Percentiles rank a stretch among this genome's conserved stretches.
These are phyloP conservation scores for Benincasa hispida DNA, from an alignment of 306 rosid genomes.

Conservation along the genomic window DNA sequence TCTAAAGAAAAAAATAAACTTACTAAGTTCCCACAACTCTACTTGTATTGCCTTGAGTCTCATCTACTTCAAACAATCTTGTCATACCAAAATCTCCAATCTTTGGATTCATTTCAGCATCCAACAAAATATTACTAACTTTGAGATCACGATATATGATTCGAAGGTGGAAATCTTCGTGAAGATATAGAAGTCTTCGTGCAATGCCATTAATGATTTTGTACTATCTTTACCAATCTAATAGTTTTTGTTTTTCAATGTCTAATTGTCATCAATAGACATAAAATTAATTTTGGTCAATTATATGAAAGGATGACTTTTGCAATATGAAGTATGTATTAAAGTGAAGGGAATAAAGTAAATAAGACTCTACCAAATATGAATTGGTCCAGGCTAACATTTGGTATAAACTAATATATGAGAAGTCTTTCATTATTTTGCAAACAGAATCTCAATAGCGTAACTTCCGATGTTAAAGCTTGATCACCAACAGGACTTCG, in stretches of 20 bases:
- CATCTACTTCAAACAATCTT: no score
- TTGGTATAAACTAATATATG: not conserved
- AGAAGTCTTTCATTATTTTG: no score
- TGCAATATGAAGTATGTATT: not conserved
- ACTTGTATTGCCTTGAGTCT: no score
- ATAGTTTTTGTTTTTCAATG: not conserved
- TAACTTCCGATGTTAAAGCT: no score
- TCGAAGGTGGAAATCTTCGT: slow-evolving; percentile 47
- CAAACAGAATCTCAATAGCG: no score
- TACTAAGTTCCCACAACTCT: slow-evolving; percentile 58
- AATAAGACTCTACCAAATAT: not conserved
- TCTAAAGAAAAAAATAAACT: slow-evolving; percentile 3
- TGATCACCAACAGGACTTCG: not conserved
- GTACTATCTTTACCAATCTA: not conserved
- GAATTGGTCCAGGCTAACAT: not conserved
- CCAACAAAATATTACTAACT: no score
- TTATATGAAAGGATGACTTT: not conserved
- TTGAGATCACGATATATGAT: slow-evolving; percentile 56
- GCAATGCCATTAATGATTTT: not conserved
- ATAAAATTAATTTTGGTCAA: not conserved
- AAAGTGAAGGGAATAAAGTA: not conserved
- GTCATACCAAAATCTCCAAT: no score
- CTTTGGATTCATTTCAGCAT: no score
- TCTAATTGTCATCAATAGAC: not conserved
- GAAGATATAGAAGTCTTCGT: slow-evolving; percentile 38